phyloP scores from a whole-genome alignment of 345 rosid species.

The Nasturtium officinale region DNA sequence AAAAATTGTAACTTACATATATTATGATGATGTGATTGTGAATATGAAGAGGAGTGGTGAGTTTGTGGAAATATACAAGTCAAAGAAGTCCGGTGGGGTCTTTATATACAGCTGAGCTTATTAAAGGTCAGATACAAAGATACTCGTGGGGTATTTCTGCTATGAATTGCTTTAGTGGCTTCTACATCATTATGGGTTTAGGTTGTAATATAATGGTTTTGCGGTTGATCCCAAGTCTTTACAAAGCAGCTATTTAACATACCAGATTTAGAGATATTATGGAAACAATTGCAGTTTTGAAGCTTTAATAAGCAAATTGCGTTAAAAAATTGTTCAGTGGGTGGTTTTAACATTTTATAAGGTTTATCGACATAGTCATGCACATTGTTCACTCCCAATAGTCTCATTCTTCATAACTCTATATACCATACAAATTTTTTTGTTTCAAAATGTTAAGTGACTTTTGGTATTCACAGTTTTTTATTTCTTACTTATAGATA shows the following conservation, averaged over 20 bases:
- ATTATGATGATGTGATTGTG: slow-evolving; percentile 19
- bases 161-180: background rate
- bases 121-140: background rate
- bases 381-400: background rate
- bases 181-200: background rate
- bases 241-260: background rate
- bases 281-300: background rate
- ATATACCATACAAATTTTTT: background rate
- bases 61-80: slow-evolving; percentile 8
- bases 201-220: background rate
- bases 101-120: background rate
- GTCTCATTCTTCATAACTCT: background rate
- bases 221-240: background rate
- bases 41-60: slow-evolving; percentile 10
- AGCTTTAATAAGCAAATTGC: too few species aligned
- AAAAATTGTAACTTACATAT: slow-evolving; percentile 2
- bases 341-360: too few species aligned
- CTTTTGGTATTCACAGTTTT: background rate
- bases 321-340: too few species aligned
- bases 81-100: slow-evolving; percentile 6
- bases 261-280: background rate
- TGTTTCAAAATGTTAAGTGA: background rate
- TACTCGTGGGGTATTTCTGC: background rate
- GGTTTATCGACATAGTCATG: background rate
- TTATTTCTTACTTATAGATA: background rate